Base-by-base conservation (phyloP, 2,329 filamentous ascomycete species). In the Rachicladosporium sp. region DNA sequence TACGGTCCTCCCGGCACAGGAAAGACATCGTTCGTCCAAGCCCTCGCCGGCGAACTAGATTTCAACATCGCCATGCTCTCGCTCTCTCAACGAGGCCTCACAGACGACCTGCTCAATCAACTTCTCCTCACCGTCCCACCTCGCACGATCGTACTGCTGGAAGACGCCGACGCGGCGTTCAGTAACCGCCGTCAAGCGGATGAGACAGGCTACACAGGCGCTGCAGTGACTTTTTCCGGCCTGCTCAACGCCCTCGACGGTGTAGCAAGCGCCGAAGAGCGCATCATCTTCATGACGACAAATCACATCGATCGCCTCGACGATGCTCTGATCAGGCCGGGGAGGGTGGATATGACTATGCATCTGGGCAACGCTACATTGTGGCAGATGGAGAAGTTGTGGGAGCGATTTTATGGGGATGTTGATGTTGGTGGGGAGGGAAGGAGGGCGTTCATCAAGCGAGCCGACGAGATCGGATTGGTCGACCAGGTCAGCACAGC, bases 1-100 rank as follows among this genome's bases (percentile, higher is more conserved):
- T 86, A 91, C 53, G 88, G 88, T 0, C 87, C 88, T 3, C 88
- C 88, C 0, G 88, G 88, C 0, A 93, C 82, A 32, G 93, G 86
- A 29, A 96, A 93, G 67, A 95, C 82, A 44, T 93, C 86, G 0
- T 96, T 98, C 51, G 95, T 98, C 46, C 87, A 95, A 60, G 88
- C 91, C 0, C 66, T 98, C 31, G 91, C 91, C 1, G 89, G 87
- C n/a, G 80, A 91, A 55, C 64, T 95, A 41, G 85, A 94, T 57
- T 94, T 89, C 59, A 84, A 84, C 51, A 91, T 95, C 50, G 87
- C 88, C 38, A 88, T 94, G 64, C 70, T 95, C 48, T 94, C 94
- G 51, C 73, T 95, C 23, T 91, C 83, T 61, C 85, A 94, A 64
- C 74, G 85, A 40, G 88, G 88, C 10, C 73, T 95, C 56, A 93